A percentile compares a stretch with the other conserved stretches of the same genome.
These are phyloP conservation scores for Penicillium psychrofluorescens DNA, from an alignment of 495 filamentous ascomycete species.

Conservation along the genomic window DNA sequence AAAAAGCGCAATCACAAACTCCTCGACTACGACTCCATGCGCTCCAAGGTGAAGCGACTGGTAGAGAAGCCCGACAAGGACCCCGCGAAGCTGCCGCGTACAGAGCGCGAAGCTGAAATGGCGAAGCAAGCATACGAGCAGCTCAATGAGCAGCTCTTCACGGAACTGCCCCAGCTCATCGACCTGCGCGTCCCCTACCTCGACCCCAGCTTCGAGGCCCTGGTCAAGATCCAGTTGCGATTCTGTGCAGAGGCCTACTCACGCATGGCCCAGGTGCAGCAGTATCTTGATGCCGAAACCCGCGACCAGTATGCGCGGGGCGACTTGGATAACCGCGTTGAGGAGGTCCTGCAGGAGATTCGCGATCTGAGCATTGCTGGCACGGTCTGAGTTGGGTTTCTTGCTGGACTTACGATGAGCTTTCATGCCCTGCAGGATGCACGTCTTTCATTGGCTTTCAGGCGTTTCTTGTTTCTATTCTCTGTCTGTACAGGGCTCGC, in stretches of 20 bases:
- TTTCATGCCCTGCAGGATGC: too few species aligned
- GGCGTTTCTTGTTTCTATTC: too few species aligned
- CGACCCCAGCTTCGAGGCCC: slow-evolving; percentile 91
- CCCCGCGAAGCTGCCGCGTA: slow-evolving; percentile 83
- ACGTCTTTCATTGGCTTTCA: too few species aligned
- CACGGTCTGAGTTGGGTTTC: slow-evolving; percentile 42
- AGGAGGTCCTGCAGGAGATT: slow-evolving; percentile 96
- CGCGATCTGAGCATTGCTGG: slow-evolving; percentile 90
- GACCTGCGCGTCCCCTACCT: slow-evolving; percentile 94
- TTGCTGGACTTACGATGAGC: background rate
- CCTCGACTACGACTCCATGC: slow-evolving; percentile 93
- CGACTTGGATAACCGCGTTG: slow-evolving; percentile 83
- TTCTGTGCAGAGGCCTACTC: slow-evolving; percentile 98
- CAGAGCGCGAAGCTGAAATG: slow-evolving; percentile 91
- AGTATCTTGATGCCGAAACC: slow-evolving; percentile 95
- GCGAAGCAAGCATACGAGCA: slow-evolving; percentile 90
- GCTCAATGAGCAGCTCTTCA: slow-evolving; percentile 90
- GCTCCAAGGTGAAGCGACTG: slow-evolving; percentile 91
- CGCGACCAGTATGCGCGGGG: slow-evolving; percentile 94
- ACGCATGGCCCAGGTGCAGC: slow-evolving; percentile 97
- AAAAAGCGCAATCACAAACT: slow-evolving; percentile 98
- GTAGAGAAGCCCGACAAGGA: slow-evolving; percentile 99
- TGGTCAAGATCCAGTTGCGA: slow-evolving; percentile 95
- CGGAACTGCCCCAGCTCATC: slow-evolving; percentile 93
- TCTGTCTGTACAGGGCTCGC: too few species aligned